Percentiles rank a stretch among this genome's conserved stretches.
phyloP scores from a whole-genome alignment of 495 filamentous ascomycete species.

The Neurospora sp. region DNA sequence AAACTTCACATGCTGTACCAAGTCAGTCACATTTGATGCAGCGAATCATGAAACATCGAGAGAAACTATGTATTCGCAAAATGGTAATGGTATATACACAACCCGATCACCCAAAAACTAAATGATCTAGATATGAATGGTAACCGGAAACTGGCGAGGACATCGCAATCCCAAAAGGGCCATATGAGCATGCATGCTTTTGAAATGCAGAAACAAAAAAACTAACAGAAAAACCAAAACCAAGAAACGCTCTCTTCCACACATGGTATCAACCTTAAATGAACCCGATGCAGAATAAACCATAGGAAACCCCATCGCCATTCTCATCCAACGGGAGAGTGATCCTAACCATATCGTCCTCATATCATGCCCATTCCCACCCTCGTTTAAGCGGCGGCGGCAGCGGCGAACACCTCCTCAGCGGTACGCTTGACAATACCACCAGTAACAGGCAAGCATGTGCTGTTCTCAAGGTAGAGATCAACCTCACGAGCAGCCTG shows the following conservation, averaged over 20 bases:
- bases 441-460: conserved; percentile 81
- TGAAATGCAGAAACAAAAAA: background rate
- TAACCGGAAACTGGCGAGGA: background rate
- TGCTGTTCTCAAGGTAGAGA: conserved; percentile 71
- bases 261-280: background rate
- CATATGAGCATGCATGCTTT: background rate
- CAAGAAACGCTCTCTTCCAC: background rate
- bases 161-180: background rate
- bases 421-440: conserved; percentile 84
- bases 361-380: background rate
- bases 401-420: conserved; percentile 47
- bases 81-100: background rate
- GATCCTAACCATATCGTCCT: background rate
- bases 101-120: background rate
- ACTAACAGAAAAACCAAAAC: background rate
- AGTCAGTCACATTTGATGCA: background rate
- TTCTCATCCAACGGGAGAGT: background rate
- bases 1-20: background rate
- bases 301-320: background rate
- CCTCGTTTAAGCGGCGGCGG: conserved; percentile 4
- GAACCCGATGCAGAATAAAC: background rate
- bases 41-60: background rate
- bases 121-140: background rate
- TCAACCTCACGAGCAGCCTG: conserved; percentile 92
- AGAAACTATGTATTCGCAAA: background rate